Conservation (phyloP, 306 rosid species). For the Trifolium dubium region DNA sequence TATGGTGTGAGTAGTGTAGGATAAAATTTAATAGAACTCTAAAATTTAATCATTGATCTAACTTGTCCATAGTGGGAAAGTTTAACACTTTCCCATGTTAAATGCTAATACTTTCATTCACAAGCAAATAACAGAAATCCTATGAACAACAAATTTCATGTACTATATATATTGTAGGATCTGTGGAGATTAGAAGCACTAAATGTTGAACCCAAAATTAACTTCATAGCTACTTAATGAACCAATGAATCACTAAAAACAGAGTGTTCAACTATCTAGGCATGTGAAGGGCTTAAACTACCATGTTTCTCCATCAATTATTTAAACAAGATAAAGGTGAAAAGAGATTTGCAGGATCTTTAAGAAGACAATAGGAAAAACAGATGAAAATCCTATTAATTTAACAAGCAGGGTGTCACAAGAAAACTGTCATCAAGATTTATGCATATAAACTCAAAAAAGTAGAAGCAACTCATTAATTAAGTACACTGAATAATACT, state of each 20-base stretch:
- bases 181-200: slow-evolving; percentile 25
- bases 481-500: slow-evolving; percentile 39
- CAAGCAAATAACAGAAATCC: slow-evolving; percentile 21
- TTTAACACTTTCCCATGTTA: too few relatives aligned
- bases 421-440: slow-evolving; percentile 24
- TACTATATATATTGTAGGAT: background rate
- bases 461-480: slow-evolving; percentile 9
- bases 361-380: slow-evolving; percentile 7
- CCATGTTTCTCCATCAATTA: background rate
- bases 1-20: too few relatives aligned
- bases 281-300: background rate
- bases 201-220: slow-evolving; percentile 13
- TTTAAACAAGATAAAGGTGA: background rate
- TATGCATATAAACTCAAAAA: slow-evolving; percentile 12
- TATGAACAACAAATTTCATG: background rate
- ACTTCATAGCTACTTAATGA: slow-evolving; percentile 14
- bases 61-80: too few relatives aligned
- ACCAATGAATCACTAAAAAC: background rate
- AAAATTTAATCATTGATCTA: too few relatives aligned
- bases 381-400: background rate
- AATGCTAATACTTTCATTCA: background rate
- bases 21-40: too few relatives aligned
- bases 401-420: background rate
- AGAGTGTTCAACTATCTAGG: background rate
- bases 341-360: slow-evolving; percentile 9